These are phyloP conservation scores for Colletotrichum musicola DNA, from an alignment of 2,329 filamentous ascomycete species.

Conservation along the genomic window DNA sequence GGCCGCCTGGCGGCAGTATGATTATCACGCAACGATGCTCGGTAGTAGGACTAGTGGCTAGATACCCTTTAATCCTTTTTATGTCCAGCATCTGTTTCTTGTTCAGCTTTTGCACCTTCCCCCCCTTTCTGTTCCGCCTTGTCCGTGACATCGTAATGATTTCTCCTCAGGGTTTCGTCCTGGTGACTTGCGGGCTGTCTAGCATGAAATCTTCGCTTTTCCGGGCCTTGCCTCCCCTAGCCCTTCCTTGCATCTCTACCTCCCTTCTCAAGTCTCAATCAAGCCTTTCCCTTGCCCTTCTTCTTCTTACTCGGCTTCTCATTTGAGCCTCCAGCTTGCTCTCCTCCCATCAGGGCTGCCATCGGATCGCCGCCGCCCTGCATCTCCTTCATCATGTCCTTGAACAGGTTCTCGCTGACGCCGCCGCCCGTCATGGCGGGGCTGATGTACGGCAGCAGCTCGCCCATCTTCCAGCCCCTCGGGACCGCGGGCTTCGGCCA, in stretches of 20 bases:
- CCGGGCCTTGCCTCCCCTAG: background rate
- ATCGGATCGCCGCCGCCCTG: conserved; percentile 62
- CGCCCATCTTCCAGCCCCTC: conserved; percentile 90
- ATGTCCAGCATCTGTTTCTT: conserved; percentile 20
- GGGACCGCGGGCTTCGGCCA: conserved; percentile 82
- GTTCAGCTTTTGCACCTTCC: conserved; percentile 6
- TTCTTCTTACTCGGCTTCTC: conserved; percentile 63
- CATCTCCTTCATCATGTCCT: conserved; percentile 98
- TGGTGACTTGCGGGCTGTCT: conserved; percentile 4
- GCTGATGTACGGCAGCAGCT: conserved; percentile 87
- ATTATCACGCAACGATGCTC: conserved; percentile 28
- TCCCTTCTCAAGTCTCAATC: conserved; percentile 25
- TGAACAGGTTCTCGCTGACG: conserved; percentile 92
- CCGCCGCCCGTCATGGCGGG: conserved; percentile 93
- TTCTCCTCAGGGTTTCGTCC: conserved; percentile 3
- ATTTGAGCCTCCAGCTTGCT: conserved; percentile 47
- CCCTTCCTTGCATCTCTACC: background rate
- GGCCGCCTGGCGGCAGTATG: conserved; percentile 52
- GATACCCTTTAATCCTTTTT: conserved; percentile 28
- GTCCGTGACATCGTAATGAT: conserved; percentile 21
- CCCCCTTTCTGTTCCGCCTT: background rate
- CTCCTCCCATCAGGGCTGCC: conserved; percentile 57
- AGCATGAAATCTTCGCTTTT: conserved; percentile 11
- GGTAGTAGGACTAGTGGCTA: conserved; percentile 31
- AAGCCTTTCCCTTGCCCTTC: conserved; percentile 60